Percentiles rank a stretch among this genome's conserved stretches.
Conservation (phyloP, 1,284 basidiomycete species). For the Trichosporon inkin region DNA sequence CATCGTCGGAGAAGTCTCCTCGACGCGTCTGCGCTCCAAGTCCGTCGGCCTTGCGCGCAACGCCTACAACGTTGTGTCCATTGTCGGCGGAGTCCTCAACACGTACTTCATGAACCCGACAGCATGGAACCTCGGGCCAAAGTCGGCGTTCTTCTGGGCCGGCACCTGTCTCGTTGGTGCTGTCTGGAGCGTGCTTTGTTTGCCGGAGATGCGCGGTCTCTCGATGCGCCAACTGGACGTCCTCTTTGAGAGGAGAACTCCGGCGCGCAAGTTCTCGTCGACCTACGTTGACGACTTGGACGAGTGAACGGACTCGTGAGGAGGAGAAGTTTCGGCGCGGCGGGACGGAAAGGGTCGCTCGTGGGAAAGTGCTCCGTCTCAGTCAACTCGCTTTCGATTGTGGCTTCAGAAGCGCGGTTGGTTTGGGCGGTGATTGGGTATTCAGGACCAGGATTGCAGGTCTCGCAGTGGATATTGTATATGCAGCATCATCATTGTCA, state of each 20-base stretch:
- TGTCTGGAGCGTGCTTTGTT: constrained; percentile 27
- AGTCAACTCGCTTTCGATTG: no score
- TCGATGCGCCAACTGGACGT: constrained; percentile 51
- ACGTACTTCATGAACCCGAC: constrained; percentile 25
- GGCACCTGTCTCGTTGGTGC: constrained; percentile 28
- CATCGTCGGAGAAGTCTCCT: constrained; percentile 50
- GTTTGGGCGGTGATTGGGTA: no score
- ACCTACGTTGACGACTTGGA: constrained; percentile 33
- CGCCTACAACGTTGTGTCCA: constrained; percentile 46
- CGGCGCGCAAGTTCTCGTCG: constrained; percentile 44
- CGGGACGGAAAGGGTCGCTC: no score
- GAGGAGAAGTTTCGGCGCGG: no score
- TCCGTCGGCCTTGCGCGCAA: constrained; percentile 53
- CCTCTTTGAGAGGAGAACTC: constrained; percentile 43
- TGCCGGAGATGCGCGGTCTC: constrained; percentile 40
- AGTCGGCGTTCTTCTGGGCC: constrained; percentile 49
- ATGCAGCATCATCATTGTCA: no score
- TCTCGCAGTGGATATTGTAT: no score
- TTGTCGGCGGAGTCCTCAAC: constrained; percentile 21
- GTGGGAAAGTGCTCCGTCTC: no score
- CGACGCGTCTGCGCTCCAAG: constrained; percentile 52
- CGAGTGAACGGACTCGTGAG: neutral
- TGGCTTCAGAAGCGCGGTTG: no score
- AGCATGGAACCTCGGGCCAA: constrained; percentile 28
- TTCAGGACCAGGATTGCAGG: no score